Conservation (phyloP, 495 filamentous ascomycete genomes). For the Tuber borchii region DNA sequence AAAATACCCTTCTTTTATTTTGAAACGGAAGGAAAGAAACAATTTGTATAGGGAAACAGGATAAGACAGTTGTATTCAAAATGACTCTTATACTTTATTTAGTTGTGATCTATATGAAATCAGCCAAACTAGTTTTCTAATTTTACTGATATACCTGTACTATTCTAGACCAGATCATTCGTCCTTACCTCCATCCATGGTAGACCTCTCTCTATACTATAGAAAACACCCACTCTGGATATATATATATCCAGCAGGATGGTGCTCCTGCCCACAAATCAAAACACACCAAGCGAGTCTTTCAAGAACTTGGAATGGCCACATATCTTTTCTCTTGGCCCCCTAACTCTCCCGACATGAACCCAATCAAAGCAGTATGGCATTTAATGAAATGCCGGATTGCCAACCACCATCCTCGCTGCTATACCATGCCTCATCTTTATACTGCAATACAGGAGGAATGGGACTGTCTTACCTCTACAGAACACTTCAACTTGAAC, state of each 20-base stretch:
- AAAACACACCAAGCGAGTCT: background rate
- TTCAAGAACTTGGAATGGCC: constrained; percentile 7
- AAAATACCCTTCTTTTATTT: no score
- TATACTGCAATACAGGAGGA: constrained; percentile 7
- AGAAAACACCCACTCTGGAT: background rate
- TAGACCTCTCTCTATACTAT: no score
- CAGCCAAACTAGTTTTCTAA: no score
- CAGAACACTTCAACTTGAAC: background rate
- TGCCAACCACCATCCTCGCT: background rate
- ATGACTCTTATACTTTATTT: no score
- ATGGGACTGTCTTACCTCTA: constrained; percentile 4
- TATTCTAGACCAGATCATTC: no score
- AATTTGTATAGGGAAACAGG: no score
- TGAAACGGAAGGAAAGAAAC: no score
- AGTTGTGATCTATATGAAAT: no score
- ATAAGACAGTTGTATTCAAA: no score
- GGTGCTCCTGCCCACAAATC: constrained; percentile 1
- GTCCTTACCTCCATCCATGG: background rate
- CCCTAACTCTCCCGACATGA: constrained; percentile 12
- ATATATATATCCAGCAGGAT: constrained; percentile 12
- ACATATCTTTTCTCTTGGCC: constrained; percentile 10
- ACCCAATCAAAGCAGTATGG: constrained; percentile 19
- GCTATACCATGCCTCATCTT: constrained; percentile 2
- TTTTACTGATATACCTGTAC: no score
- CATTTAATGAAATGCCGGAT: constrained; percentile 10